These are phyloP conservation scores for Camelina neglecta DNA, from an alignment of 345 rosid genomes.

Conservation along the genomic window DNA sequence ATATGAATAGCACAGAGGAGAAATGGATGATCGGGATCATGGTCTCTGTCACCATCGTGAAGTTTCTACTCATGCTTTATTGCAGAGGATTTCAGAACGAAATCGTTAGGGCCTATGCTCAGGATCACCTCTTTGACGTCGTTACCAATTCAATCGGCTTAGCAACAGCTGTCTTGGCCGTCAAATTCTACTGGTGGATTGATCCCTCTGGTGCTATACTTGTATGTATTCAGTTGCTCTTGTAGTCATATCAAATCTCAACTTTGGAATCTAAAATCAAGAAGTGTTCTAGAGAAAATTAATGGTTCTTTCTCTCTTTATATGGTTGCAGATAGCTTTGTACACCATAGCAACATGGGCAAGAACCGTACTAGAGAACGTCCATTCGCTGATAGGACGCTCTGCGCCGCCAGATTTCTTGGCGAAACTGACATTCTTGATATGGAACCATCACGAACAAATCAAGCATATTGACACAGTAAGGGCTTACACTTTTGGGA, in stretches of 20 bases:
- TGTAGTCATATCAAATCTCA: not conserved
- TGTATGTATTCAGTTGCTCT: slow-evolving; percentile 37
- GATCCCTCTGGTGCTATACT: slow-evolving; percentile 66
- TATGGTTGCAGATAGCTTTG: slow-evolving; percentile 64
- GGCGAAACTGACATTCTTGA: slow-evolving; percentile 70
- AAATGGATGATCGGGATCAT: slow-evolving; percentile 69
- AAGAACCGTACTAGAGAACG: slow-evolving; percentile 78
- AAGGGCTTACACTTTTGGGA: slow-evolving; percentile 81
- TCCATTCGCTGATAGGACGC: slow-evolving; percentile 70
- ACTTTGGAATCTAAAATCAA: slow-evolving; percentile 1
- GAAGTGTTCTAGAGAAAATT: not conserved
- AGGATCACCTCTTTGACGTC: slow-evolving; percentile 66
- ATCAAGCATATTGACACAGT: slow-evolving; percentile 83
- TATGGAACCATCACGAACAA: slow-evolving; percentile 84
- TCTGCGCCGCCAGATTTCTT: slow-evolving; percentile 87
- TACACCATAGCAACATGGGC: slow-evolving; percentile 83
- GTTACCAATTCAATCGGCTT: slow-evolving; percentile 64
- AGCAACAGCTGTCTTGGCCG: slow-evolving; percentile 56
- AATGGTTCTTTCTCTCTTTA: not conserved
- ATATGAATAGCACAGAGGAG: slow-evolving; percentile 50
- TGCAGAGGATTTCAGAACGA: slow-evolving; percentile 62
- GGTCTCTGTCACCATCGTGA: slow-evolving; percentile 52
- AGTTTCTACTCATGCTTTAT: slow-evolving; percentile 59
- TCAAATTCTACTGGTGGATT: slow-evolving; percentile 60
- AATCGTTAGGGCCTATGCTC: slow-evolving; percentile 58